A percentile compares a stretch with the other conserved stretches of the same genome.
Conservation (phyloP, 2,329 filamentous ascomycete species). For the Scorias spongiosa region DNA sequence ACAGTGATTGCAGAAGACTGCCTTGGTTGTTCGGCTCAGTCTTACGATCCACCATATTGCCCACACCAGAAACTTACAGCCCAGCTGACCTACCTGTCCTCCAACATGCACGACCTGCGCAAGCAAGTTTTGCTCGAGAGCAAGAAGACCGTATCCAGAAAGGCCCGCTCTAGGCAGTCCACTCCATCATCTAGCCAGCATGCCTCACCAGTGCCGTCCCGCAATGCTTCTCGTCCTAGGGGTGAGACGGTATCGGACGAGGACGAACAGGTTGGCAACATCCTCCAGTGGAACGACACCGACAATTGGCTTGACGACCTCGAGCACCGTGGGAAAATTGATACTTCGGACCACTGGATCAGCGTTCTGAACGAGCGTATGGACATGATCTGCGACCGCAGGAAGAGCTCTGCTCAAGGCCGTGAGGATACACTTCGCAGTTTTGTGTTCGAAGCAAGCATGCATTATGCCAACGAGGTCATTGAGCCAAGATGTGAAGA, state of each 20-base stretch:
- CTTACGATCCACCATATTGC: no score
- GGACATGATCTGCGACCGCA: slow-evolving; percentile 58
- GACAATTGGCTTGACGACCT: slow-evolving; percentile 50
- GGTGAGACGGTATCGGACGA: slow-evolving; percentile 52
- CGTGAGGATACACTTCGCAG: slow-evolving; percentile 49
- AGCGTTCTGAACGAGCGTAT: slow-evolving; percentile 50
- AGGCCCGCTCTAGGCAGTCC: slow-evolving; percentile 43
- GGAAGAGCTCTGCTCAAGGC: slow-evolving; percentile 58
- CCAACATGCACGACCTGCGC: slow-evolving; percentile 27
- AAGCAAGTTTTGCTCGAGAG: slow-evolving; percentile 58
- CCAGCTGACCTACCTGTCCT: no score
- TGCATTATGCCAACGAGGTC: slow-evolving; percentile 50
- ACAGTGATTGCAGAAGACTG: no score
- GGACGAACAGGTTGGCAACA: slow-evolving; percentile 43
- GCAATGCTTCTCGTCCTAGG: slow-evolving; percentile 41
- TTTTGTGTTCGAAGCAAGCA: slow-evolving; percentile 33
- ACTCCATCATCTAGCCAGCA: slow-evolving; percentile 44
- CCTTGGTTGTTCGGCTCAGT: no score
- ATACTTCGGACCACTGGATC: slow-evolving; percentile 42
- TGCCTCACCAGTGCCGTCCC: slow-evolving; percentile 42
- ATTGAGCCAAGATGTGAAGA: slow-evolving; percentile 45
- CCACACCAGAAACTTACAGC: no score
- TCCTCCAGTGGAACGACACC: slow-evolving; percentile 43
- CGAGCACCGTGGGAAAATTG: slow-evolving; percentile 37
- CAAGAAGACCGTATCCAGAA: slow-evolving; percentile 57